Conservation (phyloP, 148 eudicot genomes). For the Rhododendron griersonianum region DNA sequence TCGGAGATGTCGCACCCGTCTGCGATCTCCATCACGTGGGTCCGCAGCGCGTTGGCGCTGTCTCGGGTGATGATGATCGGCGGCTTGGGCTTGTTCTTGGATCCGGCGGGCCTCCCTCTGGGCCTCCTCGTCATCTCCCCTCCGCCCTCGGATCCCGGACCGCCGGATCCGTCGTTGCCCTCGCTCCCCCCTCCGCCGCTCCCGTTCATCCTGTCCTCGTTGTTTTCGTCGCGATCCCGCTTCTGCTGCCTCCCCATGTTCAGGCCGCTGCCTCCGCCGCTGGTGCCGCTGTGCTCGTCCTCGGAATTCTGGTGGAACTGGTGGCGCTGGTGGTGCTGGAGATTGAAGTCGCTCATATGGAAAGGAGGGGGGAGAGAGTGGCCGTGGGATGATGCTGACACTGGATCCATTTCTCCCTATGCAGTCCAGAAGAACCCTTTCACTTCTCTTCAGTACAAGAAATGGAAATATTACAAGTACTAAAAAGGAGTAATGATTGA, state of each 20-base stretch:
- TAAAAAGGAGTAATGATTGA: slow-evolving; percentile 8
- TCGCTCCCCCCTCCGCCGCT: slow-evolving; percentile 13
- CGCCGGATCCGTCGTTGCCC: slow-evolving; percentile 11
- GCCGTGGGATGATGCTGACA: slow-evolving; percentile 10
- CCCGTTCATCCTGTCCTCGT: slow-evolving; percentile 16
- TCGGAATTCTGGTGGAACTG: slow-evolving; percentile 38
- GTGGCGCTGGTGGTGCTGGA: slow-evolving; percentile 23
- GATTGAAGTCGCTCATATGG: slow-evolving; percentile 45
- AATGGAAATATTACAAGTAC: not conserved
- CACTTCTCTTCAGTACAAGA: not conserved
- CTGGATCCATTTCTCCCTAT: slow-evolving; percentile 21
- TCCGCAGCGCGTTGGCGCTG: slow-evolving; percentile 83
- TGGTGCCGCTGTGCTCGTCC: slow-evolving; percentile 52
- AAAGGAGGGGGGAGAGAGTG: slow-evolving; percentile 53
- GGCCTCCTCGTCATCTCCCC: slow-evolving; percentile 48
- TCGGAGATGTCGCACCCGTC: slow-evolving; percentile 83
- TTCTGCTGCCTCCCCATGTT: slow-evolving; percentile 19
- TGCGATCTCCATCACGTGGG: slow-evolving; percentile 82
- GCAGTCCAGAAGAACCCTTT: not conserved
- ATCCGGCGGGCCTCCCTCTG: slow-evolving; percentile 73
- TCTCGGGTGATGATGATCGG: slow-evolving; percentile 83
- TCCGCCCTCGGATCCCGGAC: slow-evolving; percentile 12
- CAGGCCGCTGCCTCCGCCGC: slow-evolving; percentile 42
- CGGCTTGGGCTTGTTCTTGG: slow-evolving; percentile 81
- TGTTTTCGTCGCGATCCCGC: slow-evolving; percentile 43